Percentiles rank a stretch among this genome's conserved stretches.
These are phyloP conservation scores for Angophora floribunda DNA, from an alignment of 345 rosid genomes.

Conservation along the genomic window DNA sequence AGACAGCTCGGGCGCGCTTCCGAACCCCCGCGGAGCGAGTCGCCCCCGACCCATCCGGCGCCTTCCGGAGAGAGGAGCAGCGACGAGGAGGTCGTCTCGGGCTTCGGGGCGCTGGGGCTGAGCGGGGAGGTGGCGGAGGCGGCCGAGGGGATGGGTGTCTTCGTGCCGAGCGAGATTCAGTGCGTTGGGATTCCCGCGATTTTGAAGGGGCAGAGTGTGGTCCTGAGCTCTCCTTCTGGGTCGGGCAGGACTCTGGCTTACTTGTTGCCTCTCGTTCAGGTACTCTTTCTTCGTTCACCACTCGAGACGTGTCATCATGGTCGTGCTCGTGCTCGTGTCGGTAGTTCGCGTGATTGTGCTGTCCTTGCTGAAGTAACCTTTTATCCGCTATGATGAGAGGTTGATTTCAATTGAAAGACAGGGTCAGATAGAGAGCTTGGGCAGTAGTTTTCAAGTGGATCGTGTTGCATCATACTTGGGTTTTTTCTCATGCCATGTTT, in stretches of 20 bases:
- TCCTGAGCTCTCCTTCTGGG: slow-evolving; percentile 81
- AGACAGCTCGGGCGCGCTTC: slow-evolving; percentile 50
- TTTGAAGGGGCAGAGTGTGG: slow-evolving; percentile 60
- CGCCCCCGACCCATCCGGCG: slow-evolving; percentile 1
- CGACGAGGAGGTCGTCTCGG: slow-evolving; percentile 23
- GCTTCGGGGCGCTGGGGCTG: slow-evolving; percentile 68
- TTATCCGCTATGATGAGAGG: not conserved
- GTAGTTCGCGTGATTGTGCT: not conserved
- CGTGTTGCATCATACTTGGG: not conserved
- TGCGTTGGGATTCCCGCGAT: slow-evolving; percentile 75
- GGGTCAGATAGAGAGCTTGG: not conserved
- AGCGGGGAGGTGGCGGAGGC: slow-evolving; percentile 70
- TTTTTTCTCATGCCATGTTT: not conserved
- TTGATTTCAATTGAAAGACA: not conserved
- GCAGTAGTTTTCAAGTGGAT: not conserved
- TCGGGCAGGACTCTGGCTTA: slow-evolving; percentile 86
- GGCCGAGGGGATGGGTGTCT: slow-evolving; percentile 58
- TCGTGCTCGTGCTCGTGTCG: not conserved
- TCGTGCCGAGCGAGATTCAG: slow-evolving; percentile 86
- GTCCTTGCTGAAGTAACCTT: not conserved
- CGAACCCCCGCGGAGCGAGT: slow-evolving; percentile 12
- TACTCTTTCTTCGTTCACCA: not conserved
- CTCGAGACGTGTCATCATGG: not conserved
- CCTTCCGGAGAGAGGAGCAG: slow-evolving; percentile 16
- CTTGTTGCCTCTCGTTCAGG: slow-evolving; percentile 86